Evolutionary conservation across 352 stramenopile species (phyloP), one percentile per base, ranked within the genome.

Genomic region (Pilasporangium apinafurcum): DNA sequence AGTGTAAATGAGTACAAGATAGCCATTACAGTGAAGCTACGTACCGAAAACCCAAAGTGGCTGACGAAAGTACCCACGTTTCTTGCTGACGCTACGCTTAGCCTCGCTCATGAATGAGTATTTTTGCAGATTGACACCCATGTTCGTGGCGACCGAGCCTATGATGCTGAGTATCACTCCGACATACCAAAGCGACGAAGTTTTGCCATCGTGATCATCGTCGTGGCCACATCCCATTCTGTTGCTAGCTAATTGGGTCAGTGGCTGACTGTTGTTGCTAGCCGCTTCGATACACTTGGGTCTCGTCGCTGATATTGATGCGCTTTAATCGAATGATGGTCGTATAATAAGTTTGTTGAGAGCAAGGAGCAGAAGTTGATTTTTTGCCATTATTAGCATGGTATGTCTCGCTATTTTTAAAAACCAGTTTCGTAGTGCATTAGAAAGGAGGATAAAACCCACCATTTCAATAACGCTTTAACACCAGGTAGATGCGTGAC

Each of bases 71-170:
- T 92, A 95, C n/a, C 53, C 32, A n/a, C 83, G 81, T 31, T 92
- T 90, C 43, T 52, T 34, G 18, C 50, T 73, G 28, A 75, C 41
- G 26, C 45, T 62, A 33, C 60, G 73, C 48, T 83, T 87, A 37
- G 72, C 63, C 49, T 93, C 83, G 30, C 65, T 65, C 68, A 95
- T 90, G 65, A 95, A 92, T 36, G 76, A 91, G 51, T 87, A 92
- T 49, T 95, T 95, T 64, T 95, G 81, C 45, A 91, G 53, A 46
- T 95, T 95, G 13, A 92, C 76, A 37, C 83, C 83, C 47, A 95
- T 76, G 59, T 95, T 92, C 55, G 75, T 88, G 53, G 58, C 59
- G 22, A 92, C 45, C 12, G 78, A 91, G 27, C 68, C 74, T 26
- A 85, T 41, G 62, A 92, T 73, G 44, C 48, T 68, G 7, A 95